phyloP scores from a whole-genome alignment of 306 rosid species.

The Boehmeria nivea region DNA sequence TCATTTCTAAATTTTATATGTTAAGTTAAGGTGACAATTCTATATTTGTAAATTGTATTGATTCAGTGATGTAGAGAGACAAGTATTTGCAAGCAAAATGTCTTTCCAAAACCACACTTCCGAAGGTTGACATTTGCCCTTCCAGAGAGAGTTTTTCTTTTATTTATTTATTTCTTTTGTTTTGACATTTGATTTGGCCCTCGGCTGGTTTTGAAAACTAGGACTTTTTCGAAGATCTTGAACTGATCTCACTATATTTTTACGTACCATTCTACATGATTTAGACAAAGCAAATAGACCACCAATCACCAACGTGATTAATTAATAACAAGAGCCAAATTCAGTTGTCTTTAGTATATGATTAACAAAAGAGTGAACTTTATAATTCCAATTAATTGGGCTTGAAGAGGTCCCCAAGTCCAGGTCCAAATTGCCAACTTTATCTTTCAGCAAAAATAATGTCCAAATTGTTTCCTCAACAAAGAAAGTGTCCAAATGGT shows the following conservation, averaged over 20 bases:
- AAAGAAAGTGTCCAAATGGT: background rate
- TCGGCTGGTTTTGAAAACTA: too few species aligned
- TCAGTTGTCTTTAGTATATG: background rate
- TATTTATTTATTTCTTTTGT: background rate
- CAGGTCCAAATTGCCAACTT: background rate
- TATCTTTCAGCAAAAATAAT: background rate
- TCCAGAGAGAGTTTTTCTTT: too few species aligned
- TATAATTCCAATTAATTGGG: background rate
- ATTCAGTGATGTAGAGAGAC: too few species aligned
- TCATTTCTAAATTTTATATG: too few species aligned
- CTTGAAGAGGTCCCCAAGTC: constrained; percentile 11
- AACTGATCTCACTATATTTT: too few species aligned
- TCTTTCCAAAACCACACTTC: too few species aligned
- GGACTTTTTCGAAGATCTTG: too few species aligned
- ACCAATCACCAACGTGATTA: background rate
- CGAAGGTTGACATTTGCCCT: background rate
- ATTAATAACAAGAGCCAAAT: constrained; percentile 18
- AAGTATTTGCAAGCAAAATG: too few species aligned
- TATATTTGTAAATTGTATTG: too few species aligned
- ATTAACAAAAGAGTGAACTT: background rate
- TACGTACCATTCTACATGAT: background rate
- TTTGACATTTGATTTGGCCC: background rate
- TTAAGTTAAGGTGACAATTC: too few species aligned
- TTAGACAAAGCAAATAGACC: background rate
- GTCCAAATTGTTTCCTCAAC: background rate